Evolutionary conservation across 345 rosid species (phyloP), one percentile per base, ranked within the genome.

Genomic region (Boechera retrofracta): DNA sequence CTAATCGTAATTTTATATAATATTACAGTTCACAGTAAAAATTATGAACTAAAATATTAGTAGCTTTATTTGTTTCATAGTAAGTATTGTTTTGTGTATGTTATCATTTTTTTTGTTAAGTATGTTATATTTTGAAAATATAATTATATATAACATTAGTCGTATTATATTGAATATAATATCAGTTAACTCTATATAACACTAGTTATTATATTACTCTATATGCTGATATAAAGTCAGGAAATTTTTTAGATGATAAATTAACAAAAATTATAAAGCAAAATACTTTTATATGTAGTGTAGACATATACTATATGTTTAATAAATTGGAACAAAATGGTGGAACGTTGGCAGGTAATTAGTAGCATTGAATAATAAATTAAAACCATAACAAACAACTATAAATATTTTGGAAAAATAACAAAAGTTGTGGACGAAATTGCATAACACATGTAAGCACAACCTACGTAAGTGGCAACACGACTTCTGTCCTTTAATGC

Each of bases 291-390:
- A 24, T 26, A 24, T 52, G 1, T 24, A 9, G 10, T 4, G 26
- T 8, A 33, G 10, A 16, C 24, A 33, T 15, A 9, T 15, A 11
- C 6, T 21, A 0, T 11, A 10, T 11, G 3, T 63, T 7, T 42
- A 29, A 45, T 15, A 29, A 45, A 15, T 45, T 31, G 55, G 10
- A 29, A 45, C 1, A 63, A 26, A 65, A 32, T 48, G 70, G 70
- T 66, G 31, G 70, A 66, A 48, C 70, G 31, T 51, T 48, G 70
- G 16, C 57, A 32, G 57, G 57, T 66, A 32, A 31, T 31, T 66
- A 48, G 57, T 32, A 48, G 70, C 70, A 66, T 66, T 66, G 8
- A 48, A 66, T 49, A 31, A 66, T 56, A 29, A 48, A 65, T 65
- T 45, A 32, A 66, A 66, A 32, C 44, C 57, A 66, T 28, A 48